Evolutionary conservation across 345 rosid genomes (phyloP).

Genomic region (Brassica cretica): DNA sequence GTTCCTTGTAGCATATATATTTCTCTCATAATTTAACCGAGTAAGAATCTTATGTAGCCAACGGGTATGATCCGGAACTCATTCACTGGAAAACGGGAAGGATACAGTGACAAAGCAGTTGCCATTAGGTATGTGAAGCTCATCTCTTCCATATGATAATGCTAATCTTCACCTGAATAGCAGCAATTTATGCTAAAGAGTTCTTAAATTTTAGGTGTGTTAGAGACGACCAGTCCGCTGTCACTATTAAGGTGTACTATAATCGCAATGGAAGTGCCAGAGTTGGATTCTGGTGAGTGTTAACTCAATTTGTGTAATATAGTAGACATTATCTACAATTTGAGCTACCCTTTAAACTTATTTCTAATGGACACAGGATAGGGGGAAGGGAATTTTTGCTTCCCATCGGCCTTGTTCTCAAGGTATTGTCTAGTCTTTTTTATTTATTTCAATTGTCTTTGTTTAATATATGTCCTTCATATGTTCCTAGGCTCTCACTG

Average conservation of each 20-base stretch:
- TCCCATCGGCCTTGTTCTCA: slow-evolving; percentile 85
- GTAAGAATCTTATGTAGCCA: slow-evolving; percentile 62
- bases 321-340: slow-evolving; percentile 21
- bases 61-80: slow-evolving; percentile 78
- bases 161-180: slow-evolving; percentile 13
- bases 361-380: slow-evolving; percentile 57
- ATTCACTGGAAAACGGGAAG: slow-evolving; percentile 80
- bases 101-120: slow-evolving; percentile 85
- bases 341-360: slow-evolving; percentile 28
- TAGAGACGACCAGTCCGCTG: slow-evolving; percentile 79
- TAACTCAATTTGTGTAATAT: slow-evolving; percentile 17
- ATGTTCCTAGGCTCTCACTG: slow-evolving; percentile 67
- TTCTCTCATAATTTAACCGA: slow-evolving; percentile 33
- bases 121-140: slow-evolving; percentile 64
- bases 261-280: slow-evolving; percentile 93
- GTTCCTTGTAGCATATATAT: slow-evolving; percentile 13
- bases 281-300: slow-evolving; percentile 90
- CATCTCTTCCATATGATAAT: not conserved
- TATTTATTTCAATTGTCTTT: not conserved
- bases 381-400: slow-evolving; percentile 84
- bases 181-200: not conserved
- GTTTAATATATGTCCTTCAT: not conserved
- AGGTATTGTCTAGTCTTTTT: slow-evolving; percentile 48
- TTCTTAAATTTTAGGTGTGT: slow-evolving; percentile 66
- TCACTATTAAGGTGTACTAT: slow-evolving; percentile 78